phyloP scores from a whole-genome alignment of 2,329 filamentous ascomycete species.

The Graphilbum sp. region DNA sequence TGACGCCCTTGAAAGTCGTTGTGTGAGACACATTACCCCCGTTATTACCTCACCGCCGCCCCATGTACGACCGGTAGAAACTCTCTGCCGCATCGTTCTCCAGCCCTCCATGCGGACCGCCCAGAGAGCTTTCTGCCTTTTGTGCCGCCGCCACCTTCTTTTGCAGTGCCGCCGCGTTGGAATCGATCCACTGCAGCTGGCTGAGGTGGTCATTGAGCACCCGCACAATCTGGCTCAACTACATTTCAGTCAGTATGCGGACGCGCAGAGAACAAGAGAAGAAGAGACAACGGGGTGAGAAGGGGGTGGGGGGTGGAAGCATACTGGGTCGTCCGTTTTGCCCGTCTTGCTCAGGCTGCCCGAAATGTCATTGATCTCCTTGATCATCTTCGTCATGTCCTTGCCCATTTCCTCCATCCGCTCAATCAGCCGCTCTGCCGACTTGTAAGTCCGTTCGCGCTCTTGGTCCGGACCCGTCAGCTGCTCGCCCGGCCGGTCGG shows the following conservation, averaged over 20 bases:
- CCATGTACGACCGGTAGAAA: constrained; percentile 82
- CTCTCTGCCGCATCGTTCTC: constrained; percentile 66
- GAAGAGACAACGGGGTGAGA: neutral
- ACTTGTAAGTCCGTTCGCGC: constrained; percentile 87
- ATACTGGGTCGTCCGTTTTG: constrained; percentile 75
- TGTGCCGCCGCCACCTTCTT: constrained; percentile 70
- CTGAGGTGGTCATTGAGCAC: constrained; percentile 87
- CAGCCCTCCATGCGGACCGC: constrained; percentile 37
- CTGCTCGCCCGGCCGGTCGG: constrained; percentile 32
- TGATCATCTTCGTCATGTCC: constrained; percentile 89
- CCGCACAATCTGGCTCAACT: constrained; percentile 89
- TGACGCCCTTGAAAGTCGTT: too few species aligned
- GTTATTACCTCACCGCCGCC: constrained; percentile 35
- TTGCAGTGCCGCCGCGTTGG: constrained; percentile 64
- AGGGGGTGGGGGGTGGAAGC: too few species aligned
- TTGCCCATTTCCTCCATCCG: constrained; percentile 86
- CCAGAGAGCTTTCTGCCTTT: constrained; percentile 52
- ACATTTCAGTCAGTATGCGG: constrained; percentile 6
- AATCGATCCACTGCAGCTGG: constrained; percentile 87
- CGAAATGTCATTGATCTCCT: constrained; percentile 93
- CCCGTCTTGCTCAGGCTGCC: constrained; percentile 73
- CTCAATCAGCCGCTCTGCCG: constrained; percentile 84
- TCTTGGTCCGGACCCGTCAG: constrained; percentile 86
- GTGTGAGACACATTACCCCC: too few species aligned
- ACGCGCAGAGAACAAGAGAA: neutral